Evolutionary conservation across 208 protist genomes (phyloP).

Genomic region (Trypanosoma mega): DNA sequence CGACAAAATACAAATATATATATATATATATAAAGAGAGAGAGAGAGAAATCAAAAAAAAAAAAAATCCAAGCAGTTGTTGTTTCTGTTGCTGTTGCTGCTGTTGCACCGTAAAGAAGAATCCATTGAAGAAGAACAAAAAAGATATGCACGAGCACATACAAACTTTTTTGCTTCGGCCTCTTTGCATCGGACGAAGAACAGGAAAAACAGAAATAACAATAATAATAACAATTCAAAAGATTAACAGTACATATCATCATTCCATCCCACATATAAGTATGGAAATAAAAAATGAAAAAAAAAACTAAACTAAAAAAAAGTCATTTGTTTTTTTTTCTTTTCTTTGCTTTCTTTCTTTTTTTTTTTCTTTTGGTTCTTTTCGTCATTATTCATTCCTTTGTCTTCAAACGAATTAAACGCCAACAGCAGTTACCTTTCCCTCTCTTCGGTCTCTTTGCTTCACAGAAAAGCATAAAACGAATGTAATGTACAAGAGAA

Average conservation of each 20-base stretch:
- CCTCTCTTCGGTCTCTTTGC: too few relatives aligned
- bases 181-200: not conserved
- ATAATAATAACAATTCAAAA: not conserved
- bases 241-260: too few relatives aligned
- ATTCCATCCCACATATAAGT: not conserved
- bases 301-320: conserved; percentile 6
- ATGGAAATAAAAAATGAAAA: not conserved
- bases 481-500: too few relatives aligned
- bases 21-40: too few relatives aligned
- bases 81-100: not conserved
- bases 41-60: too few relatives aligned
- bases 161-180: not conserved
- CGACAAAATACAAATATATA: too few relatives aligned
- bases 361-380: not conserved
- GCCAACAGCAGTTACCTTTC: too few relatives aligned
- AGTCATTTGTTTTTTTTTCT: not conserved
- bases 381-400: too few relatives aligned
- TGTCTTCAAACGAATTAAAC: too few relatives aligned
- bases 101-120: not conserved
- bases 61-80: not conserved
- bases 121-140: not conserved
- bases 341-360: not conserved
- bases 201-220: not conserved
- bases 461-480: too few relatives aligned
- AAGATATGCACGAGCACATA: not conserved